These are phyloP conservation scores for Cylindrotheca closterium DNA, from an alignment of 108 stramenopile species.

Conservation along the genomic window DNA sequence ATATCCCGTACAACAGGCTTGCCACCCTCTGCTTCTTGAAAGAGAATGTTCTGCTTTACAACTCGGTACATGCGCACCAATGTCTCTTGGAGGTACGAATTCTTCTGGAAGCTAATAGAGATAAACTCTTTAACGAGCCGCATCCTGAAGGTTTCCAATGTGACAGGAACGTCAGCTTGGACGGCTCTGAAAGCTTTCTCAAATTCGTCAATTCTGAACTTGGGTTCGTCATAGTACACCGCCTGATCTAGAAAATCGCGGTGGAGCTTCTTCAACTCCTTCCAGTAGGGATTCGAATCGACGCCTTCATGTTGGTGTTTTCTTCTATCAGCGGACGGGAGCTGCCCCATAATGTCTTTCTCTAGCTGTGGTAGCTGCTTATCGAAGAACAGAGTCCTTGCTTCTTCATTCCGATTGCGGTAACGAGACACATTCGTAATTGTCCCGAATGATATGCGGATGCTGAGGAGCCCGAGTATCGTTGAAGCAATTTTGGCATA, in stretches of 20 bases:
- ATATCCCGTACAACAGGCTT: too few species aligned
- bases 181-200: constrained; percentile 12
- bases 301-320: too few species aligned
- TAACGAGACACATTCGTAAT: constrained; percentile 26
- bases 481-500: background rate
- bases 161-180: constrained; percentile 8
- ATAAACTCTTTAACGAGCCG: constrained; percentile 20
- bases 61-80: constrained; percentile 24
- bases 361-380: constrained; percentile 12
- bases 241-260: constrained; percentile 19
- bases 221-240: constrained; percentile 28
- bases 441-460: constrained; percentile 25
- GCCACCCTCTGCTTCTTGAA: constrained; percentile 3
- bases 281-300: constrained; percentile 37
- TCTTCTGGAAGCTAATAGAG: constrained; percentile 22
- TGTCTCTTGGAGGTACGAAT: constrained; percentile 34
- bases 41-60: constrained; percentile 4
- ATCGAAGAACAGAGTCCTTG: constrained; percentile 11
- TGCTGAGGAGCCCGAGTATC: constrained; percentile 17
- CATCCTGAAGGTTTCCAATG: constrained; percentile 17
- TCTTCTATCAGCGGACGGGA: background rate
- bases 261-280: constrained; percentile 12
- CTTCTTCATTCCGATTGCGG: constrained; percentile 38
- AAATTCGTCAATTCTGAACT: too few species aligned
- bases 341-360: constrained; percentile 17